Percentiles rank a stretch among this genome's conserved stretches.
These are phyloP conservation scores for Macaranga tanarius DNA, from an alignment of 441 rosid species.

Conservation along the genomic window DNA sequence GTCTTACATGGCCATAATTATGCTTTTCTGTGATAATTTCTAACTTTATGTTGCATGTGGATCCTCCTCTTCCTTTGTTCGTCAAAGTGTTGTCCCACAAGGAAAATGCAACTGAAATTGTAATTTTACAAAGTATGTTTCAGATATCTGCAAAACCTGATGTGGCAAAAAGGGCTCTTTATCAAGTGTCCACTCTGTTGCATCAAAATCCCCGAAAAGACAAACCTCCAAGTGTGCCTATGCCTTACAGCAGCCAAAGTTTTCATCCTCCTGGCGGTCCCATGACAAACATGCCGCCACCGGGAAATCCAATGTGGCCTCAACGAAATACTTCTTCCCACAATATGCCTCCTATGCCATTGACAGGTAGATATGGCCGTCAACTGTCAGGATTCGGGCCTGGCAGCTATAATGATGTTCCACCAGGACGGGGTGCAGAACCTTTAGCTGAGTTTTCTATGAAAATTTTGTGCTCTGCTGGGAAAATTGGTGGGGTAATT, in stretches of 20 bases:
- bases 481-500: slow-evolving; percentile 62
- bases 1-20: background rate
- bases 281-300: slow-evolving; percentile 32
- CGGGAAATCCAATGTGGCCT: slow-evolving; percentile 38
- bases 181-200: slow-evolving; percentile 50
- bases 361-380: slow-evolving; percentile 37
- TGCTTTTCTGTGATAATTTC: background rate
- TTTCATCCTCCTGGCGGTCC: slow-evolving; percentile 36
- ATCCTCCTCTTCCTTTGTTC: background rate
- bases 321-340: slow-evolving; percentile 31
- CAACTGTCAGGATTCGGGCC: slow-evolving; percentile 37
- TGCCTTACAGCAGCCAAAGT: slow-evolving; percentile 34
- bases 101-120: slow-evolving; percentile 16
- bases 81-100: background rate
- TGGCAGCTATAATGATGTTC: slow-evolving; percentile 36
- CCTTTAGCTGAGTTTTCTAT: slow-evolving; percentile 51
- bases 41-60: slow-evolving; percentile 1
- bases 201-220: slow-evolving; percentile 63
- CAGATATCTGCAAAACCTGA: slow-evolving; percentile 54
- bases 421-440: slow-evolving; percentile 40
- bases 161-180: slow-evolving; percentile 53
- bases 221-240: slow-evolving; percentile 35
- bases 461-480: slow-evolving; percentile 51
- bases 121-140: slow-evolving; percentile 32
- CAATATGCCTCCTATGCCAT: slow-evolving; percentile 33